Evolutionary conservation across 1,284 basidiomycete genomes (phyloP).

Genomic region (Hypsizygus ulmarius): DNA sequence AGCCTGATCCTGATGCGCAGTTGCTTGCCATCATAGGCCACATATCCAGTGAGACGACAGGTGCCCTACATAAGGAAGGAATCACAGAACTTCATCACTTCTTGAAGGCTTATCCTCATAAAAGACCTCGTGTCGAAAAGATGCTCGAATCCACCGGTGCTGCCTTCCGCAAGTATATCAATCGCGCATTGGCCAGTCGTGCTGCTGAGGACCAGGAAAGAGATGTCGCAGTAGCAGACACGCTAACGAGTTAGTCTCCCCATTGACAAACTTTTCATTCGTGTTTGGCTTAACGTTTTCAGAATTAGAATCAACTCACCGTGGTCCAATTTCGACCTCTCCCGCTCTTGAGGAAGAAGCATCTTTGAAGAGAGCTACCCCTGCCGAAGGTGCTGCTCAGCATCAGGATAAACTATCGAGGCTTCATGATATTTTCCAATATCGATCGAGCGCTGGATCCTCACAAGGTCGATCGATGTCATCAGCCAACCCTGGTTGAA

Average conservation of each 20-base stretch:
- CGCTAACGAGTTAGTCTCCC: conserved; percentile 63
- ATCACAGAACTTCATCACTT: conserved; percentile 97
- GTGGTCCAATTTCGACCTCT: conserved; percentile 26
- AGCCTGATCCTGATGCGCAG: conserved; percentile 78
- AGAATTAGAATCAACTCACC: conserved; percentile 68
- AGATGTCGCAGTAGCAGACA: conserved; percentile 72
- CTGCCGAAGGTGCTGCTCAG: conserved; percentile 35
- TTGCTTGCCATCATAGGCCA: conserved; percentile 84
- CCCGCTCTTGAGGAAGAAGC: conserved; percentile 23
- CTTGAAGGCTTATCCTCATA: conserved; percentile 89
- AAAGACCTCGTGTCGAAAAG: conserved; percentile 81
- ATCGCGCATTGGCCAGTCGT: conserved; percentile 75
- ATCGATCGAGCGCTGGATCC: conserved; percentile 68
- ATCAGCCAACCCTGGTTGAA: conserved; percentile 15
- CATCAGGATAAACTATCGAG: conserved; percentile 64
- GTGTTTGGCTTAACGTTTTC: conserved; percentile 13
- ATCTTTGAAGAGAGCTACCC: conserved; percentile 28
- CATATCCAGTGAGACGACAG: conserved; percentile 86
- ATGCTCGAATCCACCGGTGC: conserved; percentile 80
- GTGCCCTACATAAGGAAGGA: conserved; percentile 81
- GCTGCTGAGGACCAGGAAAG: conserved; percentile 84
- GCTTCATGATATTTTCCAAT: conserved; percentile 79
- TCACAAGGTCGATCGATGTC: conserved; percentile 42
- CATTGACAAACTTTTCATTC: conserved; percentile 1
- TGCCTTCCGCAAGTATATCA: conserved; percentile 83